Evolutionary conservation across 148 eudicot genomes (phyloP).

Genomic region (Fagopyrum homotropicum): DNA sequence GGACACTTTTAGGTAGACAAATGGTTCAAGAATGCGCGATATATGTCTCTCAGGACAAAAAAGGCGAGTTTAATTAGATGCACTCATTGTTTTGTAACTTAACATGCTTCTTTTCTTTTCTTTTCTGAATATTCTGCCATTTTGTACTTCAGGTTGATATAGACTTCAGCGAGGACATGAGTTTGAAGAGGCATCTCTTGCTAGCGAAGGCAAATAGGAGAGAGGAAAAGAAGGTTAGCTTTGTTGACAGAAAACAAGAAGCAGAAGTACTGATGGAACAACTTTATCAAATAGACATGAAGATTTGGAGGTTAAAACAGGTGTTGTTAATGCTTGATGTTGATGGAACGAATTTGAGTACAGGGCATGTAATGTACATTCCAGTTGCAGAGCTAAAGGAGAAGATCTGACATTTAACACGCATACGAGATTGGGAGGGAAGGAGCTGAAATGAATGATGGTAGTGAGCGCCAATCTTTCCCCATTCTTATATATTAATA

Average conservation of each 20-base stretch:
- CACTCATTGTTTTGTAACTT: neutral
- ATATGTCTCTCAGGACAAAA: conserved; percentile 66
- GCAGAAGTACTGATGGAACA: conserved; percentile 57
- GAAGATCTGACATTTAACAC: conserved; percentile 19
- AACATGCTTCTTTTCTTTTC: neutral
- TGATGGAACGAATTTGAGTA: conserved; percentile 7
- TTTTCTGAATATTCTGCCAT: neutral
- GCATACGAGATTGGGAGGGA: neutral
- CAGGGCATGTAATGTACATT: conserved; percentile 31
- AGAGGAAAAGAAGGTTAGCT: conserved; percentile 10
- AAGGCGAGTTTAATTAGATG: conserved; percentile 41
- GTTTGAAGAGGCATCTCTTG: conserved; percentile 42
- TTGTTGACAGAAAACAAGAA: conserved; percentile 13
- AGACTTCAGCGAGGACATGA: conserved; percentile 14
- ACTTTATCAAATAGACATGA: conserved; percentile 46
- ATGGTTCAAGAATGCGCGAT: conserved; percentile 99
- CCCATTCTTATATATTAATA: no score
- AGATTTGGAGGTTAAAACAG: conserved; percentile 45
- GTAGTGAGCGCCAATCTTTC: neutral
- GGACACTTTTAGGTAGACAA: conserved; percentile 61
- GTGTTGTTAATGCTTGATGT: conserved; percentile 30
- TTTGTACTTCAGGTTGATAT: neutral
- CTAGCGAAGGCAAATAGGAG: conserved; percentile 22
- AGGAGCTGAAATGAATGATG: neutral
- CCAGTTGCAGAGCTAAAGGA: conserved; percentile 66